Conservation (phyloP, 1,284 basidiomycete genomes). For the Austroboletus niveus region DNA sequence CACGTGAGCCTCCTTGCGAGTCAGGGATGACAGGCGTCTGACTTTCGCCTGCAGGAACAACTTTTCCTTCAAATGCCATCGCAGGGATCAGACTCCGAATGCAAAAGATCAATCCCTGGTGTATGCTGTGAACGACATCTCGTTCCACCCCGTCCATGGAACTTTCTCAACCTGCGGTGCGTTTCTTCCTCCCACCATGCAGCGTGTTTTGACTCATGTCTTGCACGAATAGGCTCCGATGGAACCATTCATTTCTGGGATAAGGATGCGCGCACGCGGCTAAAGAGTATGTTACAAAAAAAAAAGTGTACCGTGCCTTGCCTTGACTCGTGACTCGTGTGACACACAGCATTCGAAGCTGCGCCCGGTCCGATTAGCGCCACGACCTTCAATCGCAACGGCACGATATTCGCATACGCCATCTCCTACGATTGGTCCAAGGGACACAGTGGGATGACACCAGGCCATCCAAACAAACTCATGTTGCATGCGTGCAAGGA, state of each 20-base stretch:
- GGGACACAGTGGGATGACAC: conserved; percentile 84
- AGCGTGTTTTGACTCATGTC: conserved; percentile 15
- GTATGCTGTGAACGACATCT: conserved; percentile 89
- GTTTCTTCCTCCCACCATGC: conserved; percentile 34
- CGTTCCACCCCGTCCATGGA: conserved; percentile 90
- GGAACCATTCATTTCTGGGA: conserved; percentile 89
- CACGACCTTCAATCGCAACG: conserved; percentile 81
- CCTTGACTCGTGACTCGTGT: conserved; percentile 12
- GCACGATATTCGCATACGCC: conserved; percentile 88
- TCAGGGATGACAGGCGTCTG: conserved; percentile 4
- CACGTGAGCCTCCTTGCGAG: conserved; percentile 40
- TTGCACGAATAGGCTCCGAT: conserved; percentile 56
- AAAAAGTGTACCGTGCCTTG: background rate
- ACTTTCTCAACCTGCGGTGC: conserved; percentile 92
- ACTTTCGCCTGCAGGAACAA: conserved; percentile 58
- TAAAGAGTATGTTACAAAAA: conserved; percentile 67
- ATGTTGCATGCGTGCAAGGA: conserved; percentile 91
- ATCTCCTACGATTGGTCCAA: conserved; percentile 90
- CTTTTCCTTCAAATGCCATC: conserved; percentile 97
- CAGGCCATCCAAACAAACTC: conserved; percentile 79
- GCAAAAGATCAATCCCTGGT: conserved; percentile 78
- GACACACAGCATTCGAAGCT: conserved; percentile 43
- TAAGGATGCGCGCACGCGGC: conserved; percentile 83
- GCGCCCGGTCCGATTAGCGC: conserved; percentile 68
- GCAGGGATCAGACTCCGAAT: conserved; percentile 65